Evolutionary conservation across 768 basidiomycete species (phyloP), one percentile per base, ranked within the genome.

Genomic region (Kwoniella sp.): DNA sequence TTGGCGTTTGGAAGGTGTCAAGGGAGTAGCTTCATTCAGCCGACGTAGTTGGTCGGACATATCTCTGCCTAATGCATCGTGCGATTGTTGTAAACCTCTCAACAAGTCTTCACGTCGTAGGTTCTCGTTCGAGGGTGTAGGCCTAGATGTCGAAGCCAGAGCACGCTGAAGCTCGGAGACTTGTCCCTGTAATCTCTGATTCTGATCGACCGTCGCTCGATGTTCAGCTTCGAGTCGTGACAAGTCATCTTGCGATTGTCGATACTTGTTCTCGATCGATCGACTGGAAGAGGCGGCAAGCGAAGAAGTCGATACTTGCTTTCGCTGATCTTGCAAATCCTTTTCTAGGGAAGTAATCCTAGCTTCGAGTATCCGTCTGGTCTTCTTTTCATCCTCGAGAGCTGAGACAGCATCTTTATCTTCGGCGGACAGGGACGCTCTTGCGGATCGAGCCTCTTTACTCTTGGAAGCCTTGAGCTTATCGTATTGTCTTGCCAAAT

Each of bases 401-500:
- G 87, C 86, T 0, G 83, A 82, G 2, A 83, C 84, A 24, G 82
- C 82, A 12, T 84, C 84, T 80, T 89, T 91, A 71, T 90, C 90
- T 71, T 87, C 88, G 19, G 83, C 22, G 9, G 68, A 67, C 54
- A 74, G 36, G 1, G 66, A 61, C 4, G 66, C 69, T 51, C 68
- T 29, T 0, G 63, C 69, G 36, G 63, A 55, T 49, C 68, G 48
- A n/a, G 73, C 73, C 54, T 74, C 68, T 58, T 68, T 65, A n/a
- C 66, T 60, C 50, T 63, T 65, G 9, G 54, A 53, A 25, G 64
- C 65, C 51, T 69, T 69, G 13, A 76, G 60, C 54, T 72, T 83
- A 73, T 91, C 90, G 24, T 86, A 87, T 74, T 90, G 88, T 40
- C 90, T 84, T 21, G 83, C 82, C 40, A 90, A 80, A 77, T 97